Evolutionary conservation across 164 flowering plant species (phyloP), one percentile per base, ranked within the genome.

Genomic region (Vitis amurensis): DNA sequence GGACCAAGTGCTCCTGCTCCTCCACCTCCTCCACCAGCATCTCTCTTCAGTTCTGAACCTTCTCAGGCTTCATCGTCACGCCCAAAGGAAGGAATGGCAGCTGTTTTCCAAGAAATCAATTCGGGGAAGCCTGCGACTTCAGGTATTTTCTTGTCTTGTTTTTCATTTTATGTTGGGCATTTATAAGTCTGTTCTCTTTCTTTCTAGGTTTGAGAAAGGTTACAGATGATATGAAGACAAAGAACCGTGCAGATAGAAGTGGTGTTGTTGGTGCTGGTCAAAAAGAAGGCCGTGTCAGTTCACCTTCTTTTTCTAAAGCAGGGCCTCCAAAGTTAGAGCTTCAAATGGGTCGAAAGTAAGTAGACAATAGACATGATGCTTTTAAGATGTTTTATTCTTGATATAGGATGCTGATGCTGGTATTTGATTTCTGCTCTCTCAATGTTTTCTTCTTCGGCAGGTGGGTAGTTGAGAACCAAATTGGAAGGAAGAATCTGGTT

Each of bases 381-480:
- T 37, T 63, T 44, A 57, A 1, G 49, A 9, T 4, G 10, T 9
- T 31, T 57, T 16, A 11, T 8, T 57, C 66, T 66, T 63, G 23
- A 31, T 5, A 17, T 27, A 29, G 29, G 67, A 44, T 4, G 47
- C 71, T 71, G 48, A 55, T 57, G 49, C 30, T 11, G 16, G 68
- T 57, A 47, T 71, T 52, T 69, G 56, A 64, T 63, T 68, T 57
- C 10, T 70, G 11, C 59, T 64, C 55, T 61, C 31, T 47, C 61
- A 30, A 55, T 62, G 16, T 50, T 67, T 12, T 61, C 19, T 71
- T 30, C 9, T 55, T 37, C 77, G 59, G 64, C 81, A 96, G 99
- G 85, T 96, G 99, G 99, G 95, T 73, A 65, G 99, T 96, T 81
- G 99, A 96, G 86, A 90, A 96, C 79, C 99, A 96, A 76, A 91